A percentile compares a stretch with the other conserved stretches of the same genome.
phyloP scores from a whole-genome alignment of 306 rosid genomes.

The Lotus japonicus region DNA sequence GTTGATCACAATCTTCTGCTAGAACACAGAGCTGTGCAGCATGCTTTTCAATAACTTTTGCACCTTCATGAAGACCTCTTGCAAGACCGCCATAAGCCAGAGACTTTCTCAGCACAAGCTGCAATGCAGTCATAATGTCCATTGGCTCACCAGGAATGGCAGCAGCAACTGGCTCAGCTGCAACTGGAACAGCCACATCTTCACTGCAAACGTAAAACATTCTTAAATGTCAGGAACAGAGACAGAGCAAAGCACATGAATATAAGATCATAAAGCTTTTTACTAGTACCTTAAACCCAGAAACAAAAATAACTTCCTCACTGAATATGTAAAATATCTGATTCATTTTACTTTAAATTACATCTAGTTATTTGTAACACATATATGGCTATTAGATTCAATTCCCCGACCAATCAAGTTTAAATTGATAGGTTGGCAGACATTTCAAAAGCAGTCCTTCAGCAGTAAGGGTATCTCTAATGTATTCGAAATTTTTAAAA shows the following conservation, averaged over 20 bases:
- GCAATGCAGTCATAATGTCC: constrained; percentile 55
- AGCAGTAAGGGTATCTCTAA: too few species aligned
- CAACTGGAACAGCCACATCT: constrained; percentile 11
- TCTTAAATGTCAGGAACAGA: background rate
- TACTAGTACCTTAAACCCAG: background rate
- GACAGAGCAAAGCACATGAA: background rate
- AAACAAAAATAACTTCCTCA: background rate
- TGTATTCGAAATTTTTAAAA: background rate
- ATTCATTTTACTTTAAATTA: background rate
- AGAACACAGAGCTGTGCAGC: constrained; percentile 77
- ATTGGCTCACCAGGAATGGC: constrained; percentile 31
- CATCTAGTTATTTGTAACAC: background rate
- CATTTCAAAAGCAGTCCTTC: background rate
- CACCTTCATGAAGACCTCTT: constrained; percentile 71
- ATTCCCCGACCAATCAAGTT: background rate
- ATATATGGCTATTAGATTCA: background rate
- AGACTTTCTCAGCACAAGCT: constrained; percentile 80
- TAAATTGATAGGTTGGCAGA: background rate
- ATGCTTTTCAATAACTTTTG: constrained; percentile 78
- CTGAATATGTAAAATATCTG: background rate
- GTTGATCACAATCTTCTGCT: constrained; percentile 84
- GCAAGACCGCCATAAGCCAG: constrained; percentile 72
- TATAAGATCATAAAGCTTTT: background rate
- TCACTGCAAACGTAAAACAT: constrained; percentile 17
- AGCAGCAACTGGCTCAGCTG: constrained; percentile 14